Evolutionary conservation across 2,329 filamentous ascomycete species (phyloP), one percentile per base, ranked within the genome.

Genomic region (Clarireedia paspali): DNA sequence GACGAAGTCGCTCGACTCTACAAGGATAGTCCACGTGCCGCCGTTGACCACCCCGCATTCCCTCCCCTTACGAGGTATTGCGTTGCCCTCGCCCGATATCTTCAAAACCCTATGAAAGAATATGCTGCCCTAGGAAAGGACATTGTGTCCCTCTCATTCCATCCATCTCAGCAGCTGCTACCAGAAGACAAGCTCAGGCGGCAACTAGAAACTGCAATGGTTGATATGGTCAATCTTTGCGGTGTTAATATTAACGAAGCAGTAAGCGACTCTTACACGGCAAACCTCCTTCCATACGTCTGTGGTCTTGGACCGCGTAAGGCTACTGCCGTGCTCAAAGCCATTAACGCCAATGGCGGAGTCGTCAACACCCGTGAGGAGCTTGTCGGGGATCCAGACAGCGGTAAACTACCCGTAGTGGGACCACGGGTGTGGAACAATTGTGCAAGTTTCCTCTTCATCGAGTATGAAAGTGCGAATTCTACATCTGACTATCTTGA

Each of bases 1-100:
- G 94, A 99, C 65, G 94, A 99, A 73, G 91, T 96, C 50, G 94
- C 94, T n/a, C 84, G 94, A 46, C 80, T 97, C 4, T 99, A 96
- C 74, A 91, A 96, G 72, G 89, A 91, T 65, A 96, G 91, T 69
- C 82, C 85, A 14, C 84, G 91, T 44, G 91, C 88, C 10, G 77
- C 81, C 49, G 75, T 81, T 10, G 92, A 97, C 60, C 89, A 96
- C 67, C 91, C 94, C 5, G 85, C 85, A 12, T 78, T 95, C 30
- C 81, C 83, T 53, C 83, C 89, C 6, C 77, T 96, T 51, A 89
- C 87, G 1, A 83, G 90, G 65, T 99, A 99, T 73, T 96, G 91
- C 69, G 84, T 96, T 62, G 91, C 85, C 27, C 75, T 99, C 40
- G 92, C 89, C 20, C 86, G 87, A 59, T 99, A 97, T 70, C 79